Evolutionary conservation across 2,329 filamentous ascomycete species (phyloP).

Genomic region (Nannizzia gypsea): DNA sequence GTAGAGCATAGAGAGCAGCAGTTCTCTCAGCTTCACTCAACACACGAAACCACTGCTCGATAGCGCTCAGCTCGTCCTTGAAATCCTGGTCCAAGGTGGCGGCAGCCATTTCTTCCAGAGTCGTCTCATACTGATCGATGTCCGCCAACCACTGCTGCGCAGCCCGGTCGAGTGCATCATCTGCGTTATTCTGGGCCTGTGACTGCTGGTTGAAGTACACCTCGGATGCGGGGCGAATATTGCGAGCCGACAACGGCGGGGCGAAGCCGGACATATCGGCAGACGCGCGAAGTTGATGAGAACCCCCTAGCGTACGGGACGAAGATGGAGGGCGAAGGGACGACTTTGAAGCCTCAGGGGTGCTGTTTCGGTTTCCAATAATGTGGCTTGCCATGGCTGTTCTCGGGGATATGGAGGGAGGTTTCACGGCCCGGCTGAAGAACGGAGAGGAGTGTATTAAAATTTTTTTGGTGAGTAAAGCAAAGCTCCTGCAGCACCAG

Average conservation of each 20-base stretch:
- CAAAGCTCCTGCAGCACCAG: slow-evolving; percentile 66
- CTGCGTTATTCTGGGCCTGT: slow-evolving; percentile 54
- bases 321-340: slow-evolving; percentile 75
- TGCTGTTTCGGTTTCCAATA: slow-evolving; percentile 87
- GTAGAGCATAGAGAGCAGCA: slow-evolving; percentile 82
- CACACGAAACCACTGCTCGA: slow-evolving; percentile 98
- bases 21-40: slow-evolving; percentile 94
- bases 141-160: slow-evolving; percentile 98
- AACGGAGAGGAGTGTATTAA: neutral
- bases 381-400: slow-evolving; percentile 49
- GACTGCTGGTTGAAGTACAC: slow-evolving; percentile 73
- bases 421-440: neutral
- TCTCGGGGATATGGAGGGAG: neutral
- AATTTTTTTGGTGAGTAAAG: slow-evolving; percentile 19
- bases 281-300: slow-evolving; percentile 82
- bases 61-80: slow-evolving; percentile 96
- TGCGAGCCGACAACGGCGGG: slow-evolving; percentile 58
- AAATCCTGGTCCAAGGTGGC: slow-evolving; percentile 99
- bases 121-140: slow-evolving; percentile 98
- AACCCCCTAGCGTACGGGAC: slow-evolving; percentile 63
- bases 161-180: slow-evolving; percentile 84
- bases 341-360: slow-evolving; percentile 75
- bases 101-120: slow-evolving; percentile 95
- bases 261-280: slow-evolving; percentile 86
- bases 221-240: slow-evolving; percentile 85